phyloP scores from a whole-genome alignment of 1,284 basidiomycete genomes.

The Fomitopsis pinicola region DNA sequence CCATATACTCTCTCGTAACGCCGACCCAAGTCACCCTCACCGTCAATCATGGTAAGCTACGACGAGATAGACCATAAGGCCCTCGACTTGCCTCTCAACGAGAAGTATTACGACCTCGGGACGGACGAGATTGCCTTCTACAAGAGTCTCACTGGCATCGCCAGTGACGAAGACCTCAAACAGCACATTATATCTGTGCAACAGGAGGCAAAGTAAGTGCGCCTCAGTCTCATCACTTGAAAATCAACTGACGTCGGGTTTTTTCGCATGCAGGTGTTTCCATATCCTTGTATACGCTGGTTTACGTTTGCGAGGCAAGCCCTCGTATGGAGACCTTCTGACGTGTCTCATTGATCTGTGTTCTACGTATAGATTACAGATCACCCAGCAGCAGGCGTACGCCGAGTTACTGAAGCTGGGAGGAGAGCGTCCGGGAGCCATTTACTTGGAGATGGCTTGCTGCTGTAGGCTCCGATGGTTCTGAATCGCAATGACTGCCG shows the following conservation, averaged over 20 bases:
- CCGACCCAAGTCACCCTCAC: too few relatives aligned
- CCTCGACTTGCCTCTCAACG: slow-evolving; percentile 7
- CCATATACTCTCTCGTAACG: too few relatives aligned
- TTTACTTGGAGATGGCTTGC: slow-evolving; percentile 49
- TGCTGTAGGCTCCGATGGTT: slow-evolving; percentile 26
- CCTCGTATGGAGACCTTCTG: background rate
- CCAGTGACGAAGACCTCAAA: slow-evolving; percentile 31
- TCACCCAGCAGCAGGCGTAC: slow-evolving; percentile 35
- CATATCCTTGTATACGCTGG: slow-evolving; percentile 37
- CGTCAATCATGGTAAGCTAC: background rate
- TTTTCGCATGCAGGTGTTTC: slow-evolving; percentile 25
- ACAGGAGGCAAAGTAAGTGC: slow-evolving; percentile 34
- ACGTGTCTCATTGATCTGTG: background rate
- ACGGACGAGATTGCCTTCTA: slow-evolving; percentile 25
- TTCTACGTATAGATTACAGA: slow-evolving; percentile 32
- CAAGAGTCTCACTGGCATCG: slow-evolving; percentile 32
- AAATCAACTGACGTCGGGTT: background rate
- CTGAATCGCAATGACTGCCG: background rate
- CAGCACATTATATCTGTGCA: slow-evolving; percentile 39
- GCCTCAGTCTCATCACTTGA: background rate
- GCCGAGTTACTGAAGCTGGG: slow-evolving; percentile 35
- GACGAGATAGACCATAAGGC: background rate
- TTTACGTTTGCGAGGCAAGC: slow-evolving; percentile 38
- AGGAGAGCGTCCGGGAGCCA: slow-evolving; percentile 33
- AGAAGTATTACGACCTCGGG: slow-evolving; percentile 16